phyloP scores from a whole-genome alignment of 2,329 filamentous ascomycete species.

The Colletotrichum cereale region DNA sequence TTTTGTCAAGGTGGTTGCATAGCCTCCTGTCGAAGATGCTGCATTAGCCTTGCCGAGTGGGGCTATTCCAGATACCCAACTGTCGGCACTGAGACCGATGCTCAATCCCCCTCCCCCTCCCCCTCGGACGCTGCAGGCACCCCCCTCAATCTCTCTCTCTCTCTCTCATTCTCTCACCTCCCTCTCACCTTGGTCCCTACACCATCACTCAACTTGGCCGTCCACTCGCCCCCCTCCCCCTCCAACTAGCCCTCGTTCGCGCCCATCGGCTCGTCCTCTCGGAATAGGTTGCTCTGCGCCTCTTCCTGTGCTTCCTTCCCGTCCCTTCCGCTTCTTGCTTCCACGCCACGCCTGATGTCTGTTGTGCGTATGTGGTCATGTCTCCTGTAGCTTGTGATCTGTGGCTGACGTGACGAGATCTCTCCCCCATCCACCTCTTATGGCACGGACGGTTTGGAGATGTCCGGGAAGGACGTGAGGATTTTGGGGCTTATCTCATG shows the following conservation, averaged over 20 bases:
- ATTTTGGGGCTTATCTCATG: constrained; percentile 33
- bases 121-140: background rate
- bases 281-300: background rate
- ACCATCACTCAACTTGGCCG: background rate
- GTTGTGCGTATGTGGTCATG: background rate
- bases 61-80: constrained; percentile 8
- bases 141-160: background rate
- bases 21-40: constrained; percentile 28
- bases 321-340: background rate
- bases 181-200: constrained; percentile 4
- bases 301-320: background rate
- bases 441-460: constrained; percentile 39
- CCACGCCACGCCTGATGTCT: background rate
- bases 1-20: constrained; percentile 34
- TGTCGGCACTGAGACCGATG: constrained; percentile 32
- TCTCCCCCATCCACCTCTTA: background rate
- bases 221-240: background rate
- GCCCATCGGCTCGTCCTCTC: background rate
- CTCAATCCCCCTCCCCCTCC: background rate
- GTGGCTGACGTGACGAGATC: constrained; percentile 36
- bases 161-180: background rate
- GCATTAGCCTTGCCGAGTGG: constrained; percentile 38
- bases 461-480: constrained; percentile 38
- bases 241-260: background rate
- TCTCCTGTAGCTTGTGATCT: constrained; percentile 22